Conservation (phyloP, 257 asterid species). For the Haberlea rhodopensis region DNA sequence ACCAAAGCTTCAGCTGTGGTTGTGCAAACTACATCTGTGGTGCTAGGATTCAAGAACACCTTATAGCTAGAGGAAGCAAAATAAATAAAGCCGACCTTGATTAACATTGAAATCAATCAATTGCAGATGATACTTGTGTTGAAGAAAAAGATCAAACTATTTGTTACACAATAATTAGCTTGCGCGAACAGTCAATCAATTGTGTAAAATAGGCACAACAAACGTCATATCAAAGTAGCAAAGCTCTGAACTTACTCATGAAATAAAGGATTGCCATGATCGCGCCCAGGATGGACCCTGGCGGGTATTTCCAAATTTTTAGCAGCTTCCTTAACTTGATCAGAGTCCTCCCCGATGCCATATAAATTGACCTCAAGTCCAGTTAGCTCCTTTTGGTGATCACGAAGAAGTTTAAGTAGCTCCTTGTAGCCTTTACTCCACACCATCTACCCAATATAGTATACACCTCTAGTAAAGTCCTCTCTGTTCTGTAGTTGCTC, state of each 20-base stretch:
- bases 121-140: background rate
- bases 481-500: constrained; percentile 56
- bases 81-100: constrained; percentile 15
- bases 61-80: constrained; percentile 55
- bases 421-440: constrained; percentile 98
- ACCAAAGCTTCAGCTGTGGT: constrained; percentile 96
- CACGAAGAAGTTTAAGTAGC: constrained; percentile 68
- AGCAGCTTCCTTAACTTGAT: constrained; percentile 67
- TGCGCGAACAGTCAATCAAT: background rate
- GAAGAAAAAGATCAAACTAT: constrained; percentile 6
- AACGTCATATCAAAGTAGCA: constrained; percentile 13
- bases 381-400: constrained; percentile 70
- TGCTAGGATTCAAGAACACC: constrained; percentile 94
- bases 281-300: constrained; percentile 86
- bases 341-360: constrained; percentile 94
- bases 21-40: constrained; percentile 98
- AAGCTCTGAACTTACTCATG: constrained; percentile 65
- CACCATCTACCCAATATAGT: constrained; percentile 92
- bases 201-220: background rate
- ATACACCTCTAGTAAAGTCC: constrained; percentile 78
- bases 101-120: constrained; percentile 1
- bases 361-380: constrained; percentile 80
- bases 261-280: constrained; percentile 87
- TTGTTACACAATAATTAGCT: constrained; percentile 8
- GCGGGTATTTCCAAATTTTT: constrained; percentile 59